phyloP scores from a whole-genome alignment of 2,329 filamentous ascomycete species.

The Claviceps lovelessii region DNA sequence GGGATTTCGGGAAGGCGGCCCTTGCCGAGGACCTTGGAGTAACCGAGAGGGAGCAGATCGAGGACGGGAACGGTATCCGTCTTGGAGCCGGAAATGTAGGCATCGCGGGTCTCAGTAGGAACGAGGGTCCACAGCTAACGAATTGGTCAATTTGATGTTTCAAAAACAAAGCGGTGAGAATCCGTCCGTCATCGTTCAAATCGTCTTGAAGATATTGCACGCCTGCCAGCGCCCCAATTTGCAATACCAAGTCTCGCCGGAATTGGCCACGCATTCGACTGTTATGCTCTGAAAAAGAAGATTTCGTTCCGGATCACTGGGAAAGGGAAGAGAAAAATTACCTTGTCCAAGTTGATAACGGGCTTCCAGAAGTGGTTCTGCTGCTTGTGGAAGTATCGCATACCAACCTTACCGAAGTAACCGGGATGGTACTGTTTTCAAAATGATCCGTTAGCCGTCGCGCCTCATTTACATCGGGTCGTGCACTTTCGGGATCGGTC shows the following conservation, averaged over 20 bases:
- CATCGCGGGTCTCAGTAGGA: constrained; percentile 80
- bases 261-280: neutral
- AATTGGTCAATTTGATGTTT: constrained; percentile 14
- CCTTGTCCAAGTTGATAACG: constrained; percentile 97
- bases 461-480: constrained; percentile 1
- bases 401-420: constrained; percentile 98
- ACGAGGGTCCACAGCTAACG: constrained; percentile 85
- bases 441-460: constrained; percentile 14
- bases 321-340: constrained; percentile 23
- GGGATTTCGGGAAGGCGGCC: constrained; percentile 87
- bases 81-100: constrained; percentile 69
- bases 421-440: constrained; percentile 70
- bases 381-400: constrained; percentile 94
- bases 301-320: neutral
- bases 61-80: constrained; percentile 91
- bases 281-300: neutral
- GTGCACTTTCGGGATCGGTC: constrained; percentile 26
- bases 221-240: neutral
- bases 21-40: constrained; percentile 98
- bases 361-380: constrained; percentile 97
- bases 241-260: neutral
- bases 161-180: neutral
- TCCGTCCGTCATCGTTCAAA: neutral
- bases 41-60: constrained; percentile 92
- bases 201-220: neutral